phyloP scores from a whole-genome alignment of 306 rosid genomes.

The Cucumis sativus region Cucumber_9930_V3 NC_026657.2:9125501-9126000 shows the following conservation, averaged over 20 bases:
- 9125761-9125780: slow-evolving; percentile 37
- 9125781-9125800: slow-evolving; percentile 72
- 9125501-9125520: neutral
- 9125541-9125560: too few relatives aligned
- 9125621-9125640: neutral
- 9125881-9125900: slow-evolving; percentile 64
- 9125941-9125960: slow-evolving; percentile 68
- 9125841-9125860: slow-evolving; percentile 70
- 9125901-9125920: slow-evolving; percentile 76
- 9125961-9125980: slow-evolving; percentile 62
- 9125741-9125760: slow-evolving; percentile 52
- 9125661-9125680: neutral
- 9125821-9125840: slow-evolving; percentile 78
- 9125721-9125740: neutral
- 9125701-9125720: neutral
- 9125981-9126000: slow-evolving; percentile 68
- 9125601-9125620: too few relatives aligned
- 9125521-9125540: too few relatives aligned
- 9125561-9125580: neutral
- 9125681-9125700: neutral
- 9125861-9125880: slow-evolving; percentile 85
- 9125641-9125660: neutral
- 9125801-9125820: slow-evolving; percentile 70
- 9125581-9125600: too few relatives aligned
- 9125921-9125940: slow-evolving; percentile 88